Conservation (phyloP, 2,329 filamentous ascomycete species). For the Aquanectria penicillioides region DNA sequence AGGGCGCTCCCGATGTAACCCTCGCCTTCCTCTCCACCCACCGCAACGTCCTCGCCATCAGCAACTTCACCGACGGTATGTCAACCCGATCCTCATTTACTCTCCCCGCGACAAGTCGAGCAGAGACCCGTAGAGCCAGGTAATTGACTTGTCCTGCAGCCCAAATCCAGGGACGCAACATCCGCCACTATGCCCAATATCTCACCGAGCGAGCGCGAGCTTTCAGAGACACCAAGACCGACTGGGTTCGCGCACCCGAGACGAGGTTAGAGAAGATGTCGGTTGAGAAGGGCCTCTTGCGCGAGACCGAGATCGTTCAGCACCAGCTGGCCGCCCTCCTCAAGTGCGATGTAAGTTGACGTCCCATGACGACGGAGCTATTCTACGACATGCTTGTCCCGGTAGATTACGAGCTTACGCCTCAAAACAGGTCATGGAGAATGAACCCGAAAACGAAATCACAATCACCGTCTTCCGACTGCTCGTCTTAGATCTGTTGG, state of each 20-base stretch:
- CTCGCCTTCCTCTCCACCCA: conserved; percentile 85
- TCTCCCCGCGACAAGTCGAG: neutral
- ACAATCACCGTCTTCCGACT: conserved; percentile 93
- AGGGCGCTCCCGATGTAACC: conserved; percentile 90
- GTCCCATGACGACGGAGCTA: too few relatives aligned
- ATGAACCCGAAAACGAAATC: conserved; percentile 95
- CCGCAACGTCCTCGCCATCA: conserved; percentile 85
- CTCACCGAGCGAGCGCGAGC: conserved; percentile 83
- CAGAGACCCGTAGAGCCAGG: neutral
- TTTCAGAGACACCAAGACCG: conserved; percentile 84
- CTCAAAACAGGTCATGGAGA: conserved; percentile 89
- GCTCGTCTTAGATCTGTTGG: conserved; percentile 87
- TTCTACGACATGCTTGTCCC: too few relatives aligned
- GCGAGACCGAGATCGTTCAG: conserved; percentile 92
- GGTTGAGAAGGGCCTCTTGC: conserved; percentile 89
- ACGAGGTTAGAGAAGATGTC: conserved; percentile 84
- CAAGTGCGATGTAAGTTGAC: conserved; percentile 81
- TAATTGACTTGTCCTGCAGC: conserved; percentile 61
- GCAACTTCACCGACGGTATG: conserved; percentile 91
- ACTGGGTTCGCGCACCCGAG: conserved; percentile 88
- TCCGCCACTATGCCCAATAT: conserved; percentile 90
- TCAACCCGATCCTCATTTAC: conserved; percentile 26
- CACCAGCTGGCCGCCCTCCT: conserved; percentile 85
- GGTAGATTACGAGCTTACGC: too few relatives aligned
- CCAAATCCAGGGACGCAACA: conserved; percentile 94